These are phyloP conservation scores for Pseudoturritis turrita DNA, from an alignment of 345 rosid genomes.

Conservation along the genomic window DNA sequence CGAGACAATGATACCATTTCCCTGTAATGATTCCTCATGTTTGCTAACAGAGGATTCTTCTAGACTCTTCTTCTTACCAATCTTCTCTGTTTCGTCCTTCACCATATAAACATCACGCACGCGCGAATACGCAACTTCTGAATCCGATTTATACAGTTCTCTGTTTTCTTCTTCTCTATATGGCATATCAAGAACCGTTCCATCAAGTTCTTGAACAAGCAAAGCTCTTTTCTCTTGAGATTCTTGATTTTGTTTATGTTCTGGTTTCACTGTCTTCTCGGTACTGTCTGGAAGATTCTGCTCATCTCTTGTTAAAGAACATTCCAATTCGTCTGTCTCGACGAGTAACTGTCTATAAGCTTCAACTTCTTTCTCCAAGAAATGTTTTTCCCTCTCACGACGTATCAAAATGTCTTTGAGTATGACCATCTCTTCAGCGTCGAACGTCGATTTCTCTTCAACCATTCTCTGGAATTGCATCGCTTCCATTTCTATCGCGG, in stretches of 20 bases:
- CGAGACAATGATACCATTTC: conserved; percentile 36
- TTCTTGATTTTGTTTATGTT: conserved; percentile 6
- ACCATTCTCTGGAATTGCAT: conserved; percentile 72
- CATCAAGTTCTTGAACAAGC: conserved; percentile 41
- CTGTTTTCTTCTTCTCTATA: conserved; percentile 9
- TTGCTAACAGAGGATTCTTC: conserved; percentile 15
- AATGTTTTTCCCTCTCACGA: conserved; percentile 70
- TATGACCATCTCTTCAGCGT: conserved; percentile 69
- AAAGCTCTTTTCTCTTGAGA: conserved; percentile 32
- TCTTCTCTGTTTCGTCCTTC: conserved; percentile 31
- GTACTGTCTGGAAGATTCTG: neutral
- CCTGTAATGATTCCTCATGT: conserved; percentile 5
- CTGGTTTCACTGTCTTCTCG: conserved; percentile 13
- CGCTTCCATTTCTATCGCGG: conserved; percentile 61
- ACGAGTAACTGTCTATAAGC: conserved; percentile 40
- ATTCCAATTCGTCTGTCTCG: conserved; percentile 34
- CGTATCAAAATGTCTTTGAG: conserved; percentile 67
- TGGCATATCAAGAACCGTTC: conserved; percentile 30
- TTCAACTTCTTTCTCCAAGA: conserved; percentile 73
- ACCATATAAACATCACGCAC: conserved; percentile 33
- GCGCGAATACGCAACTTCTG: conserved; percentile 22
- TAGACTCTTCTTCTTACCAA: conserved; percentile 28
- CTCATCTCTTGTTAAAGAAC: conserved; percentile 3
- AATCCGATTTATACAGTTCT: conserved; percentile 27
- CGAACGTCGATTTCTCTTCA: conserved; percentile 71